Evolutionary conservation across 2,329 filamentous ascomycete species (phyloP).

Genomic region (Pseudogymnoascus verrucosus): DNA sequence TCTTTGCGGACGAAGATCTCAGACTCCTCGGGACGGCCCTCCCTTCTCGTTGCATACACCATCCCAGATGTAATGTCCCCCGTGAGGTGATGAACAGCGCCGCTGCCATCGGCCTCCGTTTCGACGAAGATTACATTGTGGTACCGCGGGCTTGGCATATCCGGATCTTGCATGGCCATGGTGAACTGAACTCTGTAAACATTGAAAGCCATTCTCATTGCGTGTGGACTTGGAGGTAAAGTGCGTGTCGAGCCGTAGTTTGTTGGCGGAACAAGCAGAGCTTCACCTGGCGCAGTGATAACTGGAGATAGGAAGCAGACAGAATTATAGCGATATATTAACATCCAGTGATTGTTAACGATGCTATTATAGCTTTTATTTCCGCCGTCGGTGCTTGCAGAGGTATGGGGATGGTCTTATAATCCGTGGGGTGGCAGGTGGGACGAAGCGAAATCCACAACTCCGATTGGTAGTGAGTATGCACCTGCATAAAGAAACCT

Average conservation of each 20-base stretch:
- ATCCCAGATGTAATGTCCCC: conserved; percentile 9
- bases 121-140: conserved; percentile 11
- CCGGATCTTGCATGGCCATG: conserved; percentile 6
- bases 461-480: not conserved
- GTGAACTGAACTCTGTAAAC: conserved; percentile 8
- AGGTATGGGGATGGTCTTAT: not conserved
- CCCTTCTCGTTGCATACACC: not conserved
- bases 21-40: not conserved
- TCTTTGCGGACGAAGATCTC: conserved; percentile 2
- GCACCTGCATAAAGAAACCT: not conserved
- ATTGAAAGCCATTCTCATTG: conserved; percentile 10
- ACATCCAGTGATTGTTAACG: not conserved
- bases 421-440: not conserved
- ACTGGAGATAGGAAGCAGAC: not conserved
- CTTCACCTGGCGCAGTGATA: not conserved
- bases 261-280: not conserved
- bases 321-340: not conserved
- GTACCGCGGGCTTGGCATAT: conserved; percentile 10
- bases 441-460: not conserved
- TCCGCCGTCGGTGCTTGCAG: not conserved
- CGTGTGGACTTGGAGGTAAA: not conserved
- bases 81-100: conserved; percentile 1
- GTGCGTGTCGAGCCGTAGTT: not conserved
- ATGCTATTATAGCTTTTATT: not conserved
- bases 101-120: conserved; percentile 8